phyloP scores from a whole-genome alignment of 495 filamentous ascomycete genomes.

The Tuber aestivum region DNA sequence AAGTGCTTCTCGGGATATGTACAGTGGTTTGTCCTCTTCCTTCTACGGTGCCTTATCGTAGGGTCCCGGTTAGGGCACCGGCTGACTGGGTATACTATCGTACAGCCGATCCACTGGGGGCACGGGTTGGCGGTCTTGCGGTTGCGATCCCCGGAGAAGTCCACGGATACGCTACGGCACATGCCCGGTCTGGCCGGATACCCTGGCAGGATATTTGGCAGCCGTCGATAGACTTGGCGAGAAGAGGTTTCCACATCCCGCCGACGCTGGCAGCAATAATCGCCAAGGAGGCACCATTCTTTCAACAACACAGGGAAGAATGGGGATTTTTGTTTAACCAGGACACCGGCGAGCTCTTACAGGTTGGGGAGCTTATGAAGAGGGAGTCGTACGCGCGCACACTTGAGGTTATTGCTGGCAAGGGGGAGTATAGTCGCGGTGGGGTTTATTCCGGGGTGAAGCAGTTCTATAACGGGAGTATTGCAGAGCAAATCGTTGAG shows the following conservation, averaged over 20 bases:
- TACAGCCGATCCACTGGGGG: conserved; percentile 30
- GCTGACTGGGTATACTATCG: not conserved
- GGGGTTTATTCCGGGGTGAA: conserved; percentile 25
- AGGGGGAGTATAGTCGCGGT: not conserved
- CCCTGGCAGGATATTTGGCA: conserved; percentile 40
- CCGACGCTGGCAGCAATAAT: conserved; percentile 27
- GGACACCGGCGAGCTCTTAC: conserved; percentile 27
- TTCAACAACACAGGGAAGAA: conserved; percentile 19
- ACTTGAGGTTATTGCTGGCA: conserved; percentile 28
- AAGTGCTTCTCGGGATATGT: conserved; percentile 36
- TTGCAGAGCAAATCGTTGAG: conserved; percentile 21
- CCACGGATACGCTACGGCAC: conserved; percentile 36
- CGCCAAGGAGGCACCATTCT: conserved; percentile 23
- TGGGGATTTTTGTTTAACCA: conserved; percentile 36
- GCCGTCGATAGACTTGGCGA: conserved; percentile 30
- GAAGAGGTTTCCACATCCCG: conserved; percentile 32
- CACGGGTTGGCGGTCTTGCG: conserved; percentile 35
- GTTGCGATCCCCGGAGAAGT: conserved; percentile 39
- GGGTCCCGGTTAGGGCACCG: not conserved
- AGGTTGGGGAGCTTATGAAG: conserved; percentile 32
- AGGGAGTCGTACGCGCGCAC: conserved; percentile 32
- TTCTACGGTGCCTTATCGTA: not conserved
- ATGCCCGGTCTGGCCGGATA: conserved; percentile 31
- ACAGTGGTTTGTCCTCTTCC: conserved; percentile 26
- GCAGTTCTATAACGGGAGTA: conserved; percentile 39